phyloP scores from a whole-genome alignment of 2,329 filamentous ascomycete species.

The Sclerotinia nivalis region DNA sequence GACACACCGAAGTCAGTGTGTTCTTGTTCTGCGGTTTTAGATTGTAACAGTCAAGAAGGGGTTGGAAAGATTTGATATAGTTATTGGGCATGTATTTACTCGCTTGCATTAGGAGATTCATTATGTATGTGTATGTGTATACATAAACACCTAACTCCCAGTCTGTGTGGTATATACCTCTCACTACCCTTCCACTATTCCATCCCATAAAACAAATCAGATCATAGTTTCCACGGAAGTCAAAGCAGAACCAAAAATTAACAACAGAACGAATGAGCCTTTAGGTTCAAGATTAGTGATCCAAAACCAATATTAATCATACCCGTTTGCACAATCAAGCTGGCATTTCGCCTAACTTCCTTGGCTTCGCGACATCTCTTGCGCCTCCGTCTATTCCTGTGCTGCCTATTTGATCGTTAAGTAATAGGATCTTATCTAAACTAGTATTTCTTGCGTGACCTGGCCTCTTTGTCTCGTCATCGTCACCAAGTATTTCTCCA shows the following conservation, averaged over 20 bases:
- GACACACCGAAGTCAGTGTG: neutral
- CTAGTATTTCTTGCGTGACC: conserved; percentile 31
- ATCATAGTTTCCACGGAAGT: neutral
- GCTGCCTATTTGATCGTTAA: conserved; percentile 50
- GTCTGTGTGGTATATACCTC: conserved; percentile 8
- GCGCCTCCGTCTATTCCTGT: conserved; percentile 49
- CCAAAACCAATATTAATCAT: neutral
- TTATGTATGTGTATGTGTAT: neutral
- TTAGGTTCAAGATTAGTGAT: neutral
- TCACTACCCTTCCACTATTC: neutral
- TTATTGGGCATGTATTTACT: neutral
- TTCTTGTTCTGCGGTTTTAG: neutral
- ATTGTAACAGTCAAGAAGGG: too few species aligned
- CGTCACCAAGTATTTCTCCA: conserved; percentile 23
- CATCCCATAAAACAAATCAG: neutral
- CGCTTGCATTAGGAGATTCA: neutral
- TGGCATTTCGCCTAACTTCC: conserved; percentile 45
- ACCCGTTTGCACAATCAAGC: conserved; percentile 26
- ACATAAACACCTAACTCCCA: neutral
- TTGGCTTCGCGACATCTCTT: conserved; percentile 51
- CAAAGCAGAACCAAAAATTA: neutral
- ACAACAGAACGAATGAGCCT: neutral
- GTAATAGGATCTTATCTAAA: conserved; percentile 58
- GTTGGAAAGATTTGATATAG: neutral
- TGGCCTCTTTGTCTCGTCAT: conserved; percentile 7